These are phyloP conservation scores for Paratinospora sagittata DNA, from an alignment of 164 flowering plant species.

Conservation along the genomic window DNA sequence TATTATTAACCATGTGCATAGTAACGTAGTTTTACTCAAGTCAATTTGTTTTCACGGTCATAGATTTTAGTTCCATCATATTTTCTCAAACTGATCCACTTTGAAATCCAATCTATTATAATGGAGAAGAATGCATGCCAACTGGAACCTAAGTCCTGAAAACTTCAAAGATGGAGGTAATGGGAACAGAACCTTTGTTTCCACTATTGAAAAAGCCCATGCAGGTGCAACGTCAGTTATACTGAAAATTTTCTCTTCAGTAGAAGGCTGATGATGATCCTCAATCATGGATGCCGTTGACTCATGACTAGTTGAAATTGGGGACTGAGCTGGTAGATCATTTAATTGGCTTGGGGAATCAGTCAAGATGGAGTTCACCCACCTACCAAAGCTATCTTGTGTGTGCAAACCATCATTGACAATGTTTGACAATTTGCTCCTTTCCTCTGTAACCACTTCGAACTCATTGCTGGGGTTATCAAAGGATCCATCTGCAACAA, in stretches of 20 bases:
- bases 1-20: too few species aligned
- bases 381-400: slow-evolving; percentile 80
- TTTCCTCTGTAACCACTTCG: slow-evolving; percentile 12
- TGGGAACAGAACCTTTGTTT: slow-evolving; percentile 63
- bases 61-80: neutral
- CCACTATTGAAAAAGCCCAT: slow-evolving; percentile 74
- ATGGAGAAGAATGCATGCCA: neutral
- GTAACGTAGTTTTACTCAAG: too few species aligned
- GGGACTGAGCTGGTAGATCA: slow-evolving; percentile 30
- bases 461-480: slow-evolving; percentile 19
- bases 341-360: slow-evolving; percentile 48
- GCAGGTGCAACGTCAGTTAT: slow-evolving; percentile 80
- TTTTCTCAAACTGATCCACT: neutral
- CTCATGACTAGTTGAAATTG: slow-evolving; percentile 34
- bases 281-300: slow-evolving; percentile 19
- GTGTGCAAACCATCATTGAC: slow-evolving; percentile 40
- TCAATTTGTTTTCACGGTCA: too few species aligned
- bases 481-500: slow-evolving; percentile 13
- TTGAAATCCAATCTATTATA: neutral
- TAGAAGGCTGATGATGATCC: slow-evolving; percentile 29
- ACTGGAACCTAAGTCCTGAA: neutral
- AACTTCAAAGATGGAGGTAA: neutral
- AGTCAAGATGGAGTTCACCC: slow-evolving; percentile 49
- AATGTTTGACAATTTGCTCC: slow-evolving; percentile 23
- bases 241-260: slow-evolving; percentile 42